These are phyloP conservation scores for Ophiostoma australiae DNA, from an alignment of 2,329 filamentous ascomycete genomes.

Conservation along the genomic window DNA sequence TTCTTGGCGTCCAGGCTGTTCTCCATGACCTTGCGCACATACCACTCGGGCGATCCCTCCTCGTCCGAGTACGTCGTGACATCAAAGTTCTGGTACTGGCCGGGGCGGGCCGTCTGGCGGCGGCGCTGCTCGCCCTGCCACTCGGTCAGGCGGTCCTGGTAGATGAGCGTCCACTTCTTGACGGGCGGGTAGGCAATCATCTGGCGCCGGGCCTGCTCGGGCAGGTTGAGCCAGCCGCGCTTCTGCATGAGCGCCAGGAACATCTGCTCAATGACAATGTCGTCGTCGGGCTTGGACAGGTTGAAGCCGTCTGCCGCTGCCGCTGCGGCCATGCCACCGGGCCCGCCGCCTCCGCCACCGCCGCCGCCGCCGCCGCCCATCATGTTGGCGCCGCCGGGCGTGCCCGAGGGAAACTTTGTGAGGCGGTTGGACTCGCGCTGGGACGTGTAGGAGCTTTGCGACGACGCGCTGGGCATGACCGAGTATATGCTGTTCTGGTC, in stretches of 20 bases:
- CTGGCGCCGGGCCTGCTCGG: constrained; percentile 87
- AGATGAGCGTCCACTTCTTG: constrained; percentile 96
- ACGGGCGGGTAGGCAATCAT: constrained; percentile 92
- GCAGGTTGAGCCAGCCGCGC: constrained; percentile 93
- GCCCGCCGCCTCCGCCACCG: background rate
- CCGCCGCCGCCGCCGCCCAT: background rate
- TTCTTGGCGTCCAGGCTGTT: constrained; percentile 89
- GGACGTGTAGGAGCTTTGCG: constrained; percentile 51
- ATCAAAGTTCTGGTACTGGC: constrained; percentile 63
- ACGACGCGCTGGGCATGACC: constrained; percentile 51
- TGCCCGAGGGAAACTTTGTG: constrained; percentile 47
- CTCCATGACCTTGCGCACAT: constrained; percentile 94
- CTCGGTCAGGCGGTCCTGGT: constrained; percentile 90
- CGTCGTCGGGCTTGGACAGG: constrained; percentile 70
- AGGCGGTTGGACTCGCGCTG: constrained; percentile 54
- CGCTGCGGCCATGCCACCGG: constrained; percentile 23
- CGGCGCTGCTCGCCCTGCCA: constrained; percentile 93
- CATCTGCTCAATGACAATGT: constrained; percentile 80
- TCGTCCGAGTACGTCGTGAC: constrained; percentile 79
- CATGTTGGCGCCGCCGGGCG: constrained; percentile 5
- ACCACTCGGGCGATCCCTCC: constrained; percentile 96
- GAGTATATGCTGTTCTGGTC: constrained; percentile 54
- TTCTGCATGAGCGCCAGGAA: constrained; percentile 95
- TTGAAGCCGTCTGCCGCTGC: constrained; percentile 48
- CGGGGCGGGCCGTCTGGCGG: constrained; percentile 66